These are phyloP conservation scores for Nakaseomyces sp. DNA, from an alignment of 1,139 yeast species.

Conservation along the genomic window DNA sequence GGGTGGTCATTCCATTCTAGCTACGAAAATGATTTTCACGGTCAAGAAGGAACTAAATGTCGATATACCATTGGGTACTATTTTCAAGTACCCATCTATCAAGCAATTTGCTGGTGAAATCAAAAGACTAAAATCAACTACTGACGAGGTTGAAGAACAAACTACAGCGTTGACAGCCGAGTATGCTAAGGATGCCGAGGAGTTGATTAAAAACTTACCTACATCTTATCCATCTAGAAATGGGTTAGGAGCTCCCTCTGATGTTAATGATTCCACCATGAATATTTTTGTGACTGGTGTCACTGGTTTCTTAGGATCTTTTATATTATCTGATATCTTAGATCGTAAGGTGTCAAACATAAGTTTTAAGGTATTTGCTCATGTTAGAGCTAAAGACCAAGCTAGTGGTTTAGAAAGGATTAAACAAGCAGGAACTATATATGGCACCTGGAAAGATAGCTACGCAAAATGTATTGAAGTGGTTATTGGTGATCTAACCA, in stretches of 20 bases:
- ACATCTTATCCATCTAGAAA: constrained; percentile 32
- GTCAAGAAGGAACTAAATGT: constrained; percentile 68
- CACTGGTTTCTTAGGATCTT: constrained; percentile 94
- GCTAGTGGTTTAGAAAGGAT: constrained; percentile 69
- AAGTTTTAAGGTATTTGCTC: constrained; percentile 62
- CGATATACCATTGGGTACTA: constrained; percentile 81
- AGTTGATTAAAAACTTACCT: constrained; percentile 42
- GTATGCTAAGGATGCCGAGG: constrained; percentile 69
- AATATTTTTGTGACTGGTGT: constrained; percentile 88
- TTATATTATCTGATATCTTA: constrained; percentile 67
- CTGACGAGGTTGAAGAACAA: constrained; percentile 15
- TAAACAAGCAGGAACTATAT: constrained; percentile 66
- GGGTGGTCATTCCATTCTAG: constrained; percentile 96
- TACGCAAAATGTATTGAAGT: constrained; percentile 55
- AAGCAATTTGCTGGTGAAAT: constrained; percentile 69
- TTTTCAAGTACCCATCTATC: constrained; percentile 83
- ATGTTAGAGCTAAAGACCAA: constrained; percentile 74
- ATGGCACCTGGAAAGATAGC: constrained; percentile 67
- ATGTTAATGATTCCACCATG: constrained; percentile 33
- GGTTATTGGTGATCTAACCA: constrained; percentile 75
- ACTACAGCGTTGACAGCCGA: constrained; percentile 33
- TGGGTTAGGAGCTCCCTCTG: constrained; percentile 29
- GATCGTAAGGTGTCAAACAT: constrained; percentile 37
- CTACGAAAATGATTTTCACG: constrained; percentile 93
- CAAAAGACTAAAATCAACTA: constrained; percentile 34